Evolutionary conservation across 371 early-diverging fungal species (phyloP), one percentile per base, ranked within the genome.

Genomic region (Haplosporangium sp.): DNA sequence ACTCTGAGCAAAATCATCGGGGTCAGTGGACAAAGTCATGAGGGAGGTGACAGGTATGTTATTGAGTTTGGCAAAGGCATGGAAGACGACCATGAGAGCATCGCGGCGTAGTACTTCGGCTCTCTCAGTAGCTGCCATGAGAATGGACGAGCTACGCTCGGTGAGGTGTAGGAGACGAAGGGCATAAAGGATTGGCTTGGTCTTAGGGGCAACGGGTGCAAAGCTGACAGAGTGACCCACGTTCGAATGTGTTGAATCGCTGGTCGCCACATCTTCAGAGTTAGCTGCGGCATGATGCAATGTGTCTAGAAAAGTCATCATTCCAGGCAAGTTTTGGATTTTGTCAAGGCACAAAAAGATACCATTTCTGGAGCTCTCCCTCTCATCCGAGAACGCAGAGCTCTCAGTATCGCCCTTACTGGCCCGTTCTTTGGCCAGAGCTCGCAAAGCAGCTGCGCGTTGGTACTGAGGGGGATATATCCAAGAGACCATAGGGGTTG

Each of bases 41-140:
- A 75, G 71, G 13, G 87, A 75, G 6, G 84, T 69, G 39, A 89
- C 78, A 0, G 77, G 73, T 58, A 95, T 85, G 5, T 88, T 83
- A 69, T 90, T 90, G 27, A 95, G 85, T n/a, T 86, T 88, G n/a
- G 91, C 91, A 84, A 94, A 95, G 0, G 96, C 92, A 13, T 93
- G 86, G 73, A 96, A 88, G 48, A 94, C 93, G n/a, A 88, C 89
- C 73, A 96, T 83, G 6, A 94, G 85, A 2, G 95, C 90, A 61
- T 96, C 96, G 6, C 86, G 78, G 2, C 86, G 84, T 27, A 91
- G 69, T 6, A 92, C 92, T 50, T 88, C 84, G 15, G 83, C 84
- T 1, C 86, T 70, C 52, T 95, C 93, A 5, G 81, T 81, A 40
- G 89, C 84, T 7, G 90, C 89, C 76, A 91, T 89, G 92, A 96